Evolutionary conservation across 345 rosid species (phyloP), one percentile per base, ranked within the genome.

Genomic region (Eucalyptus erythrocorys): DNA sequence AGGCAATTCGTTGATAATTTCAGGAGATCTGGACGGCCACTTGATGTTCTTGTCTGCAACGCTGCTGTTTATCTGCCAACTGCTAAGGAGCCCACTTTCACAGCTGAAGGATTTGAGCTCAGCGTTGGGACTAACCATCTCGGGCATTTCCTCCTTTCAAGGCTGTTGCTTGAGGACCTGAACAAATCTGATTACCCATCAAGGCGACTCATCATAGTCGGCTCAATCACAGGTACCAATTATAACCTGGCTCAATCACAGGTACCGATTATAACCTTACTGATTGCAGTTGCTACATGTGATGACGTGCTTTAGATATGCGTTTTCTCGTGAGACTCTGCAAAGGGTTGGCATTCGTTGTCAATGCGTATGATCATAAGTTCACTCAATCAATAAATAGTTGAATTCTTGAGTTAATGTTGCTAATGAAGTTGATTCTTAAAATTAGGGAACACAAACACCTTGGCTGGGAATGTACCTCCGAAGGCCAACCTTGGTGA

Each of bases 101-200:
- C 99, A 13, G 99, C 99, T 24, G 99, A 98, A 92, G 99, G 99
- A 24, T 98, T 96, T 89, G 99, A 97, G 91, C 90, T 98, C 5
- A 97, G 99, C 82, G 98, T 96, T n/a, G 99, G 99, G 50, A 98
- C 99, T 37, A 98, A 98, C 93, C 99, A 98, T 91, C 95, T 97
- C 0, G 99, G 99, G 15, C 99, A 98, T 85, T 98, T 97, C 91
- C 95, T 98, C 48, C 97, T 98, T 32, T 95, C 99, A 0, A 91
- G 99, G 88, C 92, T 98, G 89, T 91, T 97, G 93, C 96, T 96
- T 71, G 99, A 97, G 76, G 99, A 95, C 85, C 57, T 98, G 89
- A 90, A 94, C 86, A 89, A 98, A 85, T 96, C 99, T 1, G 99
- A 97, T 92, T 96, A 95, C 91, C 98, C 99, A 24, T 96, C 95